Conservation (phyloP, 495 filamentous ascomycete species). For the Tetracladium marchalianum region DNA sequence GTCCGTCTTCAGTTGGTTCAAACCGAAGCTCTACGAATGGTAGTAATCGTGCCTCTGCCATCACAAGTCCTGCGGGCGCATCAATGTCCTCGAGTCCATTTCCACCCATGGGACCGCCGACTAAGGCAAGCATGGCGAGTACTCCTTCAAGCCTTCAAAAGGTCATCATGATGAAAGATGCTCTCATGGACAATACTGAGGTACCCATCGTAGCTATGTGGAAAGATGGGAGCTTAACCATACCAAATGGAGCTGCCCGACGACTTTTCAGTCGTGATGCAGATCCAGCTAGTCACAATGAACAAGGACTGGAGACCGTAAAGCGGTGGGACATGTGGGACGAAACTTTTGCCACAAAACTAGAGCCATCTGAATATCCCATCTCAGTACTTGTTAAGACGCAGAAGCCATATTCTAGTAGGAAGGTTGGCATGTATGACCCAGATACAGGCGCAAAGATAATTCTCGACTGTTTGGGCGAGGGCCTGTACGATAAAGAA, state of each 20-base stretch:
- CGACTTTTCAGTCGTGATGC: slow-evolving; percentile 35
- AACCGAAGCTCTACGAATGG: slow-evolving; percentile 19
- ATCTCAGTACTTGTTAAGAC: slow-evolving; percentile 46
- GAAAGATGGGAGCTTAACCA: slow-evolving; percentile 56
- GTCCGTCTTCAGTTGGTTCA: slow-evolving; percentile 34
- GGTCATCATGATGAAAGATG: slow-evolving; percentile 58
- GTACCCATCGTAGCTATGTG: slow-evolving; percentile 63
- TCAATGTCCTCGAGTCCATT: slow-evolving; percentile 39
- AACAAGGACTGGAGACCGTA: slow-evolving; percentile 40
- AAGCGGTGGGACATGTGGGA: slow-evolving; percentile 45
- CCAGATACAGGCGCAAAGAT: slow-evolving; percentile 31
- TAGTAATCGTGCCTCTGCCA: slow-evolving; percentile 27
- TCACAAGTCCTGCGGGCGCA: slow-evolving; percentile 29
- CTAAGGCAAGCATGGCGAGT: slow-evolving; percentile 32
- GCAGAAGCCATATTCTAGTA: slow-evolving; percentile 40
- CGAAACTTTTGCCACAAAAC: slow-evolving; percentile 48
- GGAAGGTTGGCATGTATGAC: slow-evolving; percentile 49
- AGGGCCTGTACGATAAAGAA: slow-evolving; percentile 44
- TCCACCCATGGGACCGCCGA: slow-evolving; percentile 49
- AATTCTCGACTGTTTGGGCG: slow-evolving; percentile 49
- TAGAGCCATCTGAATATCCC: slow-evolving; percentile 48
- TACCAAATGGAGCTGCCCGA: slow-evolving; percentile 53
- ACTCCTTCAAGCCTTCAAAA: slow-evolving; percentile 53
- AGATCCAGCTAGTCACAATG: slow-evolving; percentile 28
- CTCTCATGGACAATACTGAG: slow-evolving; percentile 55